Evolutionary conservation across 805 yeast species (phyloP).

Genomic region (Zygosaccharomyces siamensis): DNA sequence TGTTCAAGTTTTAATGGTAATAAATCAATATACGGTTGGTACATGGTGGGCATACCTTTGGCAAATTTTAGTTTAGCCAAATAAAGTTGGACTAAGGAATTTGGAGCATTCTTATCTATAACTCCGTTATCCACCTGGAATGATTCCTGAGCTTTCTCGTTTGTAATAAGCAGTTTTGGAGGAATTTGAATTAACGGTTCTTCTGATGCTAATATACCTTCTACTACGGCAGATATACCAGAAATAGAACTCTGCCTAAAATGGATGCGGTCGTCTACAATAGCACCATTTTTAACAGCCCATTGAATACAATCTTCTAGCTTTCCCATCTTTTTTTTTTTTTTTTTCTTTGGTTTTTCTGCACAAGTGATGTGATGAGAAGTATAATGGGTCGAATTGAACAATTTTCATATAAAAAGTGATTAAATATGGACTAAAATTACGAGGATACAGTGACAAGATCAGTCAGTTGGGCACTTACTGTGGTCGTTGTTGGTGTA

Average conservation of each 20-base stretch:
- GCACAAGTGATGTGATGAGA: background rate
- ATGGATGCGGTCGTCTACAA: constrained; percentile 33
- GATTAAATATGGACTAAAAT: background rate
- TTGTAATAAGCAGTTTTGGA: constrained; percentile 36
- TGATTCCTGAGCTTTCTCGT: constrained; percentile 30
- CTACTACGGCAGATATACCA: constrained; percentile 37
- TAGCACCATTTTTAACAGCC: constrained; percentile 39
- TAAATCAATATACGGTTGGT: constrained; percentile 44
- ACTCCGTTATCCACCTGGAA: constrained; percentile 2
- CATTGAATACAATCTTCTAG: constrained; percentile 31
- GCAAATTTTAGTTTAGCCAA: constrained; percentile 43
- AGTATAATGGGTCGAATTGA: background rate
- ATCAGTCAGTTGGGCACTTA: constrained; percentile 12
- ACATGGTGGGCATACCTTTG: constrained; percentile 23
- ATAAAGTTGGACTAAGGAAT: constrained; percentile 36
- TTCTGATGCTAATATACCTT: constrained; percentile 5
- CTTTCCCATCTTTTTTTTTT: constrained; percentile 2
- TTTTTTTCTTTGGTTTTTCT: too few relatives aligned
- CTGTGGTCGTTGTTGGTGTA: constrained; percentile 35
- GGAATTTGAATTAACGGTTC: constrained; percentile 40
- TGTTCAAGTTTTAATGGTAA: constrained; percentile 49
- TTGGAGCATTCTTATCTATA: constrained; percentile 19
- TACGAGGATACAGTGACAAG: constrained; percentile 1
- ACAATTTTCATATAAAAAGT: constrained; percentile 1
- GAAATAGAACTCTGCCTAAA: constrained; percentile 30